Evolutionary conservation across 805 yeast genomes (phyloP), one percentile per base, ranked within the genome.

Genomic region (Tetrapisispora namnaoensis): DNA sequence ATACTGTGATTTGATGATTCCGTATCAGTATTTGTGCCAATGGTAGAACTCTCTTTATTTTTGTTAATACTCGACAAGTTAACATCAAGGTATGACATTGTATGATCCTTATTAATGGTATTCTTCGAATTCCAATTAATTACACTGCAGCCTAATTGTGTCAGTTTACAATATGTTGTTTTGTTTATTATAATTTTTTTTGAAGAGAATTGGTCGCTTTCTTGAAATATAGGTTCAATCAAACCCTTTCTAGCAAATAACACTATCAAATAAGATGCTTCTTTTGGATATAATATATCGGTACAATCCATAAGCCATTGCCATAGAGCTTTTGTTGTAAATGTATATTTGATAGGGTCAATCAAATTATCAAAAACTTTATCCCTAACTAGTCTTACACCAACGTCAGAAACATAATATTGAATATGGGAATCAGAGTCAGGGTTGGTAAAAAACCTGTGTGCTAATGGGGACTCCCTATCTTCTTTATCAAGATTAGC

Each of bases 251-350:
- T 73, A 36, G 77, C 53, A 49, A 85, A 74, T 13, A 78, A 58
- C 4, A 73, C 69, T 0, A 82, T 78, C 13, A 83, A 65, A 21
- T 74, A 74, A 0, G 70, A 59, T 0, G 87, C 83, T 50, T 79
- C 86, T 13, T 68, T 67, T 0, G 66, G 60, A 46, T 73, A 73
- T 54, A 80, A 62, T 1, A 82, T 70, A 58, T 86, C 93, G 0
- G 96, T 85, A 59, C 96, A 89, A 53, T 91, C 98, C 78, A 83
- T 74, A 7, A 91, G 59, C 95, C 96, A 91, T 59, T 89, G 96
- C 65, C 81, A 75, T 0, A 83, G 69, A 0, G 93, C 83, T 56
- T 84, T 84, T 0, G 96, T 95, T 1, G 85, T 75, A 52, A 86
- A 73, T 47, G 80, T 75, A 55, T 72, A 74, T n/a, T 71, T 67